These are phyloP conservation scores for Coemansia biformis DNA, from an alignment of 192 early-diverging fungal species.

Conservation along the genomic window DNA sequence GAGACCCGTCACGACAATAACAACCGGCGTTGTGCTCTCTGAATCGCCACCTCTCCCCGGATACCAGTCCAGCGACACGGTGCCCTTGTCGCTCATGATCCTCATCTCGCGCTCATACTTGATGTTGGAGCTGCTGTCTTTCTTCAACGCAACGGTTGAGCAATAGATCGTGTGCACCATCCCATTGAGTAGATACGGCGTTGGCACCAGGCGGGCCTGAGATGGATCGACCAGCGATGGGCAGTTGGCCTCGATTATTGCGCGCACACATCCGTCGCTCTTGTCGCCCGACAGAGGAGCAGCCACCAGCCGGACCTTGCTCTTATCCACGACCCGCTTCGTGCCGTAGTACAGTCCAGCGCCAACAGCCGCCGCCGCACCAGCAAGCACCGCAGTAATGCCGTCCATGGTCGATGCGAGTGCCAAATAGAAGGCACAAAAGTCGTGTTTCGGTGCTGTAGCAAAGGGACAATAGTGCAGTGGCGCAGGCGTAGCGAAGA, in stretches of 20 bases:
- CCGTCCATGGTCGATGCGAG: too few species aligned
- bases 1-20: constrained; percentile 78
- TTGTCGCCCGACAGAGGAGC: neutral
- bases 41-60: constrained; percentile 52
- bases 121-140: constrained; percentile 17
- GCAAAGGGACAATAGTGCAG: too few species aligned
- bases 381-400: too few species aligned
- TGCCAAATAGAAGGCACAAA: too few species aligned
- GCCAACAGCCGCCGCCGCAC: too few species aligned
- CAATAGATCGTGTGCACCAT: constrained; percentile 67
- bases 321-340: constrained; percentile 1
- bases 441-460: too few species aligned
- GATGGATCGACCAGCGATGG: constrained; percentile 47
- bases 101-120: constrained; percentile 46
- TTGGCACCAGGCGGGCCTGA: constrained; percentile 57
- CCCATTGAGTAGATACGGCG: constrained; percentile 66
- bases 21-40: constrained; percentile 47
- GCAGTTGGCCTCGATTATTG: constrained; percentile 30
- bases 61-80: constrained; percentile 81
- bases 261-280: neutral
- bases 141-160: constrained; percentile 29
- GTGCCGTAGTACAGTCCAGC: constrained; percentile 1
- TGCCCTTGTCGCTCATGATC: constrained; percentile 71
- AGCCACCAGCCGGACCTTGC: constrained; percentile 8
- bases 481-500: too few species aligned